A percentile compares a stretch with the other conserved stretches of the same genome.
These are phyloP conservation scores for Nakazawaea laoshanensis DNA, from an alignment of 805 yeast species.

Conservation along the genomic window DNA sequence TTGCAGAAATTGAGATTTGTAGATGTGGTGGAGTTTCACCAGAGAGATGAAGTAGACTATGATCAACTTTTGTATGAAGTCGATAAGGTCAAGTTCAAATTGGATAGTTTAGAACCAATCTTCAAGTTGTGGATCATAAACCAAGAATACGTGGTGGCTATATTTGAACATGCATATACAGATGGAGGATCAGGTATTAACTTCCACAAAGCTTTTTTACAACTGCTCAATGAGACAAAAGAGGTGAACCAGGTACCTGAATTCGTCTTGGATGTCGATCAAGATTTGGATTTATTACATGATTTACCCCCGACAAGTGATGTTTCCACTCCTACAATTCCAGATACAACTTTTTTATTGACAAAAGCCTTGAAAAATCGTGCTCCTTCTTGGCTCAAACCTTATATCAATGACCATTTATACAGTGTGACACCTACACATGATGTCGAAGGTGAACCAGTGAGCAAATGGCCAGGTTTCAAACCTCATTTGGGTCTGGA, in stretches of 20 bases:
- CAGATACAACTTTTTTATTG: background rate
- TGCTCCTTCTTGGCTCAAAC: background rate
- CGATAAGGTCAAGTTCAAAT: constrained; percentile 4
- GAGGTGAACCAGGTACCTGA: constrained; percentile 23
- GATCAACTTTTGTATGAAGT: constrained; percentile 2
- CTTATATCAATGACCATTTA: constrained; percentile 4
- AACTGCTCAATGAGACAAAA: constrained; percentile 19
- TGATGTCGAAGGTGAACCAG: background rate
- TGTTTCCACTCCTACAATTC: background rate
- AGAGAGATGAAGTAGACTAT: background rate
- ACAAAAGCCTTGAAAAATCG: constrained; percentile 1
- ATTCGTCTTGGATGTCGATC: constrained; percentile 17
- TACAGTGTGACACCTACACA: constrained; percentile 2
- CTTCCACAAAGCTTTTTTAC: constrained; percentile 16
- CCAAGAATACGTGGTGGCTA: background rate
- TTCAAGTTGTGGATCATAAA: constrained; percentile 5
- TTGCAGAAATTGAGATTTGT: constrained; percentile 1
- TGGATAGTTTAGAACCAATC: constrained; percentile 2
- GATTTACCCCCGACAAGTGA: constrained; percentile 4
- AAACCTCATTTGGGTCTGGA: background rate
- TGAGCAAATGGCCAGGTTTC: constrained; percentile 2
- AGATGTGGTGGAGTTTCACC: constrained; percentile 4
- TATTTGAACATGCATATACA: constrained; percentile 7
- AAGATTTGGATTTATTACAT: background rate
- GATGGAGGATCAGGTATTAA: constrained; percentile 10